phyloP scores from a whole-genome alignment of 2,329 filamentous ascomycete species.

The Pseudocercospora vitis region DNA sequence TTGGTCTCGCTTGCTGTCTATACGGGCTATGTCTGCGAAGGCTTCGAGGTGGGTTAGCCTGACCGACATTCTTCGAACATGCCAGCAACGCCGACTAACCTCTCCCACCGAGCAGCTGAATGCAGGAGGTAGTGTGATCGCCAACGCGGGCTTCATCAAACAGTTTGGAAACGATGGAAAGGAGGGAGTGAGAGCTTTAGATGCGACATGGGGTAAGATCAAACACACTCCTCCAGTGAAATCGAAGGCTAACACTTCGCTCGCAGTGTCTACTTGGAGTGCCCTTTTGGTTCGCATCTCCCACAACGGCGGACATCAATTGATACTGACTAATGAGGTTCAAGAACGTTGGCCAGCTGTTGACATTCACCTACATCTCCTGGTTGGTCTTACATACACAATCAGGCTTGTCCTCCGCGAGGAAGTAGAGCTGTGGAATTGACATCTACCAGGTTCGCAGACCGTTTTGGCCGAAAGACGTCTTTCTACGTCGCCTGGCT shows the following conservation, averaged over 20 bases:
- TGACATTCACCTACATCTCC: constrained; percentile 12
- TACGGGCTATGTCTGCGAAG: constrained; percentile 10
- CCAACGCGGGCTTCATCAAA: constrained; percentile 12
- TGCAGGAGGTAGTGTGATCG: constrained; percentile 5
- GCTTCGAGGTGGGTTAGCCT: constrained; percentile 8
- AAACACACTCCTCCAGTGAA: background rate
- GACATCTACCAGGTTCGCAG: constrained; percentile 6
- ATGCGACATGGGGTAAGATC: constrained; percentile 3
- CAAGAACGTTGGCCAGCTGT: constrained; percentile 12
- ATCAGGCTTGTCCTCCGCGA: background rate
- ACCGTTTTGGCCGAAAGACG: constrained; percentile 10
- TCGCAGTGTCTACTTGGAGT: constrained; percentile 10
- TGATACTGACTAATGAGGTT: background rate
- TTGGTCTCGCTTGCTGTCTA: constrained; percentile 9
- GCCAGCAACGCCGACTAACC: background rate
- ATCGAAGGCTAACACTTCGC: background rate
- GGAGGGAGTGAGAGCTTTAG: constrained; percentile 6
- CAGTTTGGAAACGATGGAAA: constrained; percentile 7
- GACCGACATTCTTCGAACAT: no score
- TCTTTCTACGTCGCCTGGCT: constrained; percentile 12
- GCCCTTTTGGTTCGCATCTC: background rate
- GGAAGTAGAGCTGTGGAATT: background rate
- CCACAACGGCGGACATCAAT: background rate
- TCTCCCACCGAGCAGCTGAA: background rate
- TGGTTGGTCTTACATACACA: background rate